A percentile compares a stretch with the other conserved stretches of the same genome.
Evolutionary conservation across 176 grass and related monocot species (phyloP).

Genomic region (barley (Hordeum vulgare)): DNA sequence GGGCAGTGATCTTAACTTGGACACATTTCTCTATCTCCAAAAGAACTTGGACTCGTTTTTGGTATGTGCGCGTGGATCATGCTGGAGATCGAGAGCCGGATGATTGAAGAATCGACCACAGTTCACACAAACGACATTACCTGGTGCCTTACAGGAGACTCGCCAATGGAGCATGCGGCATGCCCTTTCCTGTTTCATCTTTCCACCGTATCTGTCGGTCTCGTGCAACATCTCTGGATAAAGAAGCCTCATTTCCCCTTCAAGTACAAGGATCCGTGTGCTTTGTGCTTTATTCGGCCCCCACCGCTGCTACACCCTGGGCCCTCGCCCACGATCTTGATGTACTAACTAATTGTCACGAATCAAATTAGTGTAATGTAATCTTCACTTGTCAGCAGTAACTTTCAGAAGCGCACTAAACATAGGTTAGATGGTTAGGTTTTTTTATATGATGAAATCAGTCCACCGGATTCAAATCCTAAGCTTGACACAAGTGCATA

Average conservation of each 20-base stretch:
- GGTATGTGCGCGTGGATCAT: not conserved
- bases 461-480: too few relatives aligned
- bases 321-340: not conserved
- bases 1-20: not conserved
- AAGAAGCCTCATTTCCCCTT: slow-evolving; percentile 16
- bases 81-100: not conserved
- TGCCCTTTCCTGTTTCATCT: not conserved
- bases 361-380: not conserved
- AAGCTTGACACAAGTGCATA: too few relatives aligned
- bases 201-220: not conserved
- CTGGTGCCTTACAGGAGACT: slow-evolving; percentile 2
- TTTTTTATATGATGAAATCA: too few relatives aligned
- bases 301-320: not conserved
- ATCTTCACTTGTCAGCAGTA: not conserved
- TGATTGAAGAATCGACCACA: not conserved
- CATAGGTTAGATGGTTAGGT: too few relatives aligned
- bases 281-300: not conserved
- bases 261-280: slow-evolving; percentile 18
- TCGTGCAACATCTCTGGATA: slow-evolving; percentile 5
- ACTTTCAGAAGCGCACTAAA: not conserved
- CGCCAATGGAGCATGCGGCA: not conserved
- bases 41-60: not conserved
- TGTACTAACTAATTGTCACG: not conserved
- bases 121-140: not conserved
- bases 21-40: not conserved